Percentiles rank a stretch among this genome's conserved stretches.
phyloP scores from a whole-genome alignment of 2,329 filamentous ascomycete genomes.

The Fusarium sp. region DNA sequence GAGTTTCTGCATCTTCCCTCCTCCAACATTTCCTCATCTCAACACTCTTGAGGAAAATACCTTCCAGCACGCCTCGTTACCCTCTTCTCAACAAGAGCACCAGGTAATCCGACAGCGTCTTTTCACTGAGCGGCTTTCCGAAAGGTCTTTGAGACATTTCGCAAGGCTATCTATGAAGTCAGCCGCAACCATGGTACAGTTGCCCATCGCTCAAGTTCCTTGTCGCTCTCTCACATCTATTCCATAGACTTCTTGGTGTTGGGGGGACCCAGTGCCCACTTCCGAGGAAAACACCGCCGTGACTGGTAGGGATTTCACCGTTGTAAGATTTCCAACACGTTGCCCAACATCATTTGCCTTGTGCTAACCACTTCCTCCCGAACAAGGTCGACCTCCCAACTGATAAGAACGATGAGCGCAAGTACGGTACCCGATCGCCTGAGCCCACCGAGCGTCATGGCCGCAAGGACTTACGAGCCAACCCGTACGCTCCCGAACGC shows the following conservation, averaged over 20 bases:
- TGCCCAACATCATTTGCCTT: background rate
- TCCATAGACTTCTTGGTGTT: background rate
- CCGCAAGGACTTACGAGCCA: background rate
- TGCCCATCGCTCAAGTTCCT: background rate
- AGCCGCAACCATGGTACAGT: background rate
- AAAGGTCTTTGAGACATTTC: background rate
- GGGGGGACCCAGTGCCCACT: background rate
- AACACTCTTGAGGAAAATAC: background rate
- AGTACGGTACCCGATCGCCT: background rate
- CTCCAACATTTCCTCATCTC: background rate
- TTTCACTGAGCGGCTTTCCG: background rate
- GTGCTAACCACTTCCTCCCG: background rate
- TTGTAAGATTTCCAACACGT: background rate
- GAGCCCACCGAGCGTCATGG: background rate
- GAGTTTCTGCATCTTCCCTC: background rate
- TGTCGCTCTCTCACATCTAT: background rate
- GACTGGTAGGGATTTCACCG: background rate
- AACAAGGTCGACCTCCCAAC: background rate
- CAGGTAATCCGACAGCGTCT: background rate
- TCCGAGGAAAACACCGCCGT: background rate
- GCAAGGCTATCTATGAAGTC: background rate
- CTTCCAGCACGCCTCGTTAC: background rate
- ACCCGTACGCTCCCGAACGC: background rate
- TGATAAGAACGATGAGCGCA: background rate
- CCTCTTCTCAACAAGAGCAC: background rate